phyloP scores from a whole-genome alignment of 306 rosid species.

The Castanea crenata region DNA sequence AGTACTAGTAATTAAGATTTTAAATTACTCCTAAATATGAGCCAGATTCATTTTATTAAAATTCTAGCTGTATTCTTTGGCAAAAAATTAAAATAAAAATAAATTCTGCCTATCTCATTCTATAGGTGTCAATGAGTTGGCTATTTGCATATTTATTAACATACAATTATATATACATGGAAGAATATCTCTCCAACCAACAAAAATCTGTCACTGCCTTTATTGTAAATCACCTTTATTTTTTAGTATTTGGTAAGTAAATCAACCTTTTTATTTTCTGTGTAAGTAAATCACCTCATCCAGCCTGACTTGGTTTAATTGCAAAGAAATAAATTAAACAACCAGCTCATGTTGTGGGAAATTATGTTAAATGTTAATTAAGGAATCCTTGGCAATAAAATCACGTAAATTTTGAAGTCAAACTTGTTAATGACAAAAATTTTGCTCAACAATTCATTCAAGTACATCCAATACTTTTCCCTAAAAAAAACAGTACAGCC shows the following conservation, averaged over 20 bases:
- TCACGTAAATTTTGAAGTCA: background rate
- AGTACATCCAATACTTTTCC: too few relatives aligned
- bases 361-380: too few relatives aligned
- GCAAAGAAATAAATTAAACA: background rate
- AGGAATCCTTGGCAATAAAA: background rate
- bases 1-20: background rate
- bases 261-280: too few relatives aligned
- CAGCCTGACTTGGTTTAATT: background rate
- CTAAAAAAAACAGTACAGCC: too few relatives aligned
- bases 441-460: too few relatives aligned
- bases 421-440: too few relatives aligned
- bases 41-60: background rate
- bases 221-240: background rate
- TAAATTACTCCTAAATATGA: background rate
- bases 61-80: too few relatives aligned
- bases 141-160: background rate
- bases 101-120: background rate
- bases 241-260: too few relatives aligned
- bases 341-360: background rate
- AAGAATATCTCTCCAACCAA: background rate
- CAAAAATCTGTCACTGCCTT: constrained; percentile 1
- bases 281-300: background rate
- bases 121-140: constrained; percentile 22
- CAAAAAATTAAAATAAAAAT: too few relatives aligned
- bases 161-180: background rate